Base-by-base conservation (phyloP, 2,329 filamentous ascomycete species). In the Ophiosphaerella herpotricha region DNA sequence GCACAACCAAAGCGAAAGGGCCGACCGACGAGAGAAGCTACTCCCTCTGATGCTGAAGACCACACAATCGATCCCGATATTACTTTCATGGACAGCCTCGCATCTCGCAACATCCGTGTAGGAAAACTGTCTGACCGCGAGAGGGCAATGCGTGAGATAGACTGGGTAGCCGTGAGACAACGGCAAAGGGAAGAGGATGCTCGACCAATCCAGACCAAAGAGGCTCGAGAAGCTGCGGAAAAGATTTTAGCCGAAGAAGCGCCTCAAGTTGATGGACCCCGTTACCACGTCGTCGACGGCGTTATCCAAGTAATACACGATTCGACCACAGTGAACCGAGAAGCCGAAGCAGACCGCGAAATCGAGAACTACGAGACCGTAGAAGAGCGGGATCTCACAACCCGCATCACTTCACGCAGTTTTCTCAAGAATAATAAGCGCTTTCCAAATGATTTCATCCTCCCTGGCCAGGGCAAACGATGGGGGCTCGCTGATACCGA, bases 301-400 rank as follows among this genome's bases (percentile, higher is more conserved):
- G 80, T 88, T 60, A 87, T 93, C 61, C 82, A 90, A 11, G 74
- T 90, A 38, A 85, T 91, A 66, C 84, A 89, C 60, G 80, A 78
- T 41, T 87, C 87, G 1, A 78, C 88, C 13, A 78, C 83, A 34
- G 82, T 91, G 55, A 85, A 92, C 69, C 81, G 86, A 4, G 86
- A 89, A 66, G 85, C 85, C 26, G 78, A 82, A 37, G 85, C 83
- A 3, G 79, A 79, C 5, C 79, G 80, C 21, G 79, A 79, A 39
- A 77, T 80, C 33, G 80, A 81, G 32, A 70, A 74, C 8, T 70
- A 80, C 63, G 83, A 88, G 63, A 82, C 84, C 41, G 80, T 89
- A 26, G 88, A 91, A 61, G 89, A 93, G 68, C 87, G 91, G 74
- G 88, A 92, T 61, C 87, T 93, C 61, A 90, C 89, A 1, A 82